Conservation (phyloP, 129 eudicot genomes). For the sunflower (Helianthus annuus) region HanXRQr2.0-SUNRISE NC_035444.2:81833745-81834244, state of each 20-base stretch:
- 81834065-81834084: conserved; percentile 87
- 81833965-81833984: neutral
- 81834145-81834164: conserved; percentile 2
- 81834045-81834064: conserved; percentile 87
- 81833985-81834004: neutral
- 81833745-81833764: conserved; percentile 70
- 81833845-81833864: conserved; percentile 10
- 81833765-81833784: conserved; percentile 98
- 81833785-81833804: neutral
- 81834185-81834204: neutral
- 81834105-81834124: conserved; percentile 98
- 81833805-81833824: neutral
- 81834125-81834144: conserved; percentile 49
- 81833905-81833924: neutral
- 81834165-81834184: neutral
- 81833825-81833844: neutral
- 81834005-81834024: conserved; percentile 34
- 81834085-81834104: conserved; percentile 91
- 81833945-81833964: conserved; percentile 13
- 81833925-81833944: neutral
- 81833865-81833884: neutral
- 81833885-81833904: neutral
- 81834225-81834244: neutral
- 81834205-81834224: neutral
- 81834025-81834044: conserved; percentile 96